phyloP scores from a whole-genome alignment of 176 grass and related monocot genomes.

The Cocos nucifera region DNA sequence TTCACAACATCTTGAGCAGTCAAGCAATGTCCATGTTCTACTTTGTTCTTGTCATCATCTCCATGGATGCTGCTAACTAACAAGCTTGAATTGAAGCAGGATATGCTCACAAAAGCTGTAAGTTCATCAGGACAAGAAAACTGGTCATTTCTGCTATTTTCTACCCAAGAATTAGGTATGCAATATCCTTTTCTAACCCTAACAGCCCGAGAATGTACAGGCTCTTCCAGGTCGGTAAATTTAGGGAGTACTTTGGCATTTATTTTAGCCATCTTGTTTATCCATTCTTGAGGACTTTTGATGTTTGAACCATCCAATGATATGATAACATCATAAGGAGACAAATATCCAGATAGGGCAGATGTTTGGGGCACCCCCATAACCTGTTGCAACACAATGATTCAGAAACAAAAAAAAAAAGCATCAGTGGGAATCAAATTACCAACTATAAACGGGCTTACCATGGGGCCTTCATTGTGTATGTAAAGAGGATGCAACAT shows the following conservation, averaged over 20 bases:
- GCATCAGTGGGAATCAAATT: constrained; percentile 7
- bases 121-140: constrained; percentile 57
- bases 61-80: constrained; percentile 9
- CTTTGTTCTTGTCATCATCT: constrained; percentile 25
- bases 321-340: constrained; percentile 64
- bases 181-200: constrained; percentile 65
- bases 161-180: constrained; percentile 61
- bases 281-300: constrained; percentile 55
- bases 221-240: constrained; percentile 22
- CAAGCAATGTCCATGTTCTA: constrained; percentile 50
- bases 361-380: constrained; percentile 42
- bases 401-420: constrained; percentile 18
- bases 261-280: constrained; percentile 36
- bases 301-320: constrained; percentile 67
- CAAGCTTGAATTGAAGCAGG: constrained; percentile 28
- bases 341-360: constrained; percentile 55
- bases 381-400: constrained; percentile 43
- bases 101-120: constrained; percentile 28
- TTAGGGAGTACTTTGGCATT: constrained; percentile 22
- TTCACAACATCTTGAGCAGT: constrained; percentile 84
- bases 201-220: constrained; percentile 23
- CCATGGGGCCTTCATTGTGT: constrained; percentile 64
- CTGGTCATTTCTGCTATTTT: constrained; percentile 51
- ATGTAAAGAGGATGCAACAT: constrained; percentile 55
- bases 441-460: constrained; percentile 36